Conservation (phyloP, 2,329 filamentous ascomycete genomes). For the Aspergillus candidus region DNA sequence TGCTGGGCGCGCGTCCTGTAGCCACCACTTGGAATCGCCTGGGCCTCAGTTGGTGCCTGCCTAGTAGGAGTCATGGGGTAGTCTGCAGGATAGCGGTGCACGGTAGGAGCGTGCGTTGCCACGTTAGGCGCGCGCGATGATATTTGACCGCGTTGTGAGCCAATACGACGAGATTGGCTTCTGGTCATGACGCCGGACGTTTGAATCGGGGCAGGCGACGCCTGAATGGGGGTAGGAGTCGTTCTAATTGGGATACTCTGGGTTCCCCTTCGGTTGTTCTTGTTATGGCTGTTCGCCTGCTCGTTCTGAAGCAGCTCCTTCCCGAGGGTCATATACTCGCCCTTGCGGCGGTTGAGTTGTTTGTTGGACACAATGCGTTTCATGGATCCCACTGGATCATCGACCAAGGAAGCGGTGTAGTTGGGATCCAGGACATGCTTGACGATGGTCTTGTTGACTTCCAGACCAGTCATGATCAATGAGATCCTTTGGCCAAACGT, state of each 20-base stretch:
- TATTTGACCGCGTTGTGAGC: not conserved
- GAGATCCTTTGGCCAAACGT: constrained; percentile 19
- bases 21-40: no score
- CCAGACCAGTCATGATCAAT: constrained; percentile 15
- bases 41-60: no score
- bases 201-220: not conserved
- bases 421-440: constrained; percentile 33
- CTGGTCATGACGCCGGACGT: not conserved
- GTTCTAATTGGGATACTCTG: no score
- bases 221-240: no score
- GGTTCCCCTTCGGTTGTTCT: not conserved
- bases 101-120: not conserved
- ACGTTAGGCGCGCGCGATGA: not conserved
- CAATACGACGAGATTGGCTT: no score
- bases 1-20: no score
- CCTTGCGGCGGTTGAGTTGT: constrained; percentile 28
- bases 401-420: constrained; percentile 30
- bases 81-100: no score
- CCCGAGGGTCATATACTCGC: constrained; percentile 26
- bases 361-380: constrained; percentile 31
- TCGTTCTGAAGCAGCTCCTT: constrained; percentile 17
- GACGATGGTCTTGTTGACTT: constrained; percentile 35
- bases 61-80: no score
- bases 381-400: constrained; percentile 28
- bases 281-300: not conserved